A percentile compares a stretch with the other conserved stretches of the same genome.
These are phyloP conservation scores for Aspergillus pseudoviridinutans DNA, from an alignment of 2,329 filamentous ascomycete genomes.

Conservation along the genomic window DNA sequence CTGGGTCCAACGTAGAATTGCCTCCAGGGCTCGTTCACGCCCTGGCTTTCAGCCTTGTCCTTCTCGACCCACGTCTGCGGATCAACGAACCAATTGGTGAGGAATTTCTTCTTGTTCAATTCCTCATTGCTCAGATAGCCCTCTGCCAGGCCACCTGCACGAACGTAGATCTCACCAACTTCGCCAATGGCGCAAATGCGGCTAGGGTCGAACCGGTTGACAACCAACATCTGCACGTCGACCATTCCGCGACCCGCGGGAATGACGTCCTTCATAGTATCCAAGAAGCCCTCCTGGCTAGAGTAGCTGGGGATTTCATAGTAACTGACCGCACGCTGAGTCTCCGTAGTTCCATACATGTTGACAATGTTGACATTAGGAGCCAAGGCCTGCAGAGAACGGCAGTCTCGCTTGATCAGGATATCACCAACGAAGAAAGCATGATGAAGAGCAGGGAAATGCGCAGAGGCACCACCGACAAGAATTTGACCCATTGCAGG, in stretches of 20 bases:
- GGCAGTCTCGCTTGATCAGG: slow-evolving; percentile 78
- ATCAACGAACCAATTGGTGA: slow-evolving; percentile 83
- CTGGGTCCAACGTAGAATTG: slow-evolving; percentile 74
- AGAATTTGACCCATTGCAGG: slow-evolving; percentile 96
- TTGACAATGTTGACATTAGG: slow-evolving; percentile 73
- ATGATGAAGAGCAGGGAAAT: slow-evolving; percentile 71
- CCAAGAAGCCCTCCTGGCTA: slow-evolving; percentile 61
- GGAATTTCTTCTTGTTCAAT: slow-evolving; percentile 70
- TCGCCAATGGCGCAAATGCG: slow-evolving; percentile 76
- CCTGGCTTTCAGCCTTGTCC: slow-evolving; percentile 53
- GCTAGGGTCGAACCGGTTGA: slow-evolving; percentile 63
- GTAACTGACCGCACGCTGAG: slow-evolving; percentile 74
- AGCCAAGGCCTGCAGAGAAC: slow-evolving; percentile 69
- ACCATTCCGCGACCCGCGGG: slow-evolving; percentile 83
- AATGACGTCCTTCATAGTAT: slow-evolving; percentile 68
- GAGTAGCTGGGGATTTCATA: slow-evolving; percentile 68
- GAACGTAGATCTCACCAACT: slow-evolving; percentile 77
- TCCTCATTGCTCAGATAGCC: slow-evolving; percentile 63
- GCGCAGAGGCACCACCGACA: slow-evolving; percentile 72
- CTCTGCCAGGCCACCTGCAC: slow-evolving; percentile 79
- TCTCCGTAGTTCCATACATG: slow-evolving; percentile 88
- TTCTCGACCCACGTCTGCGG: slow-evolving; percentile 63
- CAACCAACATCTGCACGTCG: slow-evolving; percentile 82
- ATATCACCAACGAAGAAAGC: slow-evolving; percentile 93
- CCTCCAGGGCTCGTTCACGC: slow-evolving; percentile 67